These are phyloP conservation scores for Wallacemonas sp. DNA, from an alignment of 208 protist genomes.

Conservation along the genomic window DNA sequence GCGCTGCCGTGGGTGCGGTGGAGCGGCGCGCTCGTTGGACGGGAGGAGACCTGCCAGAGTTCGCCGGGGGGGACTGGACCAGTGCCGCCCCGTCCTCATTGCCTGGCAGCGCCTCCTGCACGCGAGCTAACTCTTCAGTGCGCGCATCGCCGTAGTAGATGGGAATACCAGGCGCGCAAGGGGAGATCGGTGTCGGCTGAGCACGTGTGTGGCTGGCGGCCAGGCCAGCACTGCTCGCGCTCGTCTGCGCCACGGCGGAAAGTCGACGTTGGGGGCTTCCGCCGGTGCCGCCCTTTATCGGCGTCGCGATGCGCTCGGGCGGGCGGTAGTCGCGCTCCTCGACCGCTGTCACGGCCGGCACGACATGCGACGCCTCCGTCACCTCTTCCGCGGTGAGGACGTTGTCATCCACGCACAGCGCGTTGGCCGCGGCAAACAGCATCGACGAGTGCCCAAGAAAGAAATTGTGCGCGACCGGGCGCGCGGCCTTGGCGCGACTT, in stretches of 20 bases:
- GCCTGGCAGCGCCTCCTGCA: not conserved
- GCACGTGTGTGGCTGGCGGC: too few relatives aligned
- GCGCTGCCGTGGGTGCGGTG: not conserved
- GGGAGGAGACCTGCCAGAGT: too few relatives aligned
- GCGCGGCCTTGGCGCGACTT: not conserved
- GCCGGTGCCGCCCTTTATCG: not conserved
- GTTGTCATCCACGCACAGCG: not conserved
- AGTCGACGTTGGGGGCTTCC: not conserved
- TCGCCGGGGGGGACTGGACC: too few relatives aligned
- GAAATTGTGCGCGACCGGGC: not conserved
- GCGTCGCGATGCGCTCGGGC: not conserved
- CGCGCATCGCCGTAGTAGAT: conserved; percentile 1
- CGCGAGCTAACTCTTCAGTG: not conserved
- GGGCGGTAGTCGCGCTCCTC: conserved; percentile 3
- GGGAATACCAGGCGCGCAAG: not conserved
- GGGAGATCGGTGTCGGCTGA: not conserved
- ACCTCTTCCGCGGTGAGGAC: not conserved
- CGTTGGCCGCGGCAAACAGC: conserved; percentile 1
- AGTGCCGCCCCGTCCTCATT: not conserved
- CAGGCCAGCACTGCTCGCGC: too few relatives aligned
- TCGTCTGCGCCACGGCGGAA: too few relatives aligned
- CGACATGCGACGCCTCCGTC: not conserved
- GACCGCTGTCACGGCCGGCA: not conserved
- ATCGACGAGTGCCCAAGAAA: conserved; percentile 1
- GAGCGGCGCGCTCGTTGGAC: not conserved